These are phyloP conservation scores for Candida chauliodis DNA, from an alignment of 805 yeast species.

Conservation along the genomic window DNA sequence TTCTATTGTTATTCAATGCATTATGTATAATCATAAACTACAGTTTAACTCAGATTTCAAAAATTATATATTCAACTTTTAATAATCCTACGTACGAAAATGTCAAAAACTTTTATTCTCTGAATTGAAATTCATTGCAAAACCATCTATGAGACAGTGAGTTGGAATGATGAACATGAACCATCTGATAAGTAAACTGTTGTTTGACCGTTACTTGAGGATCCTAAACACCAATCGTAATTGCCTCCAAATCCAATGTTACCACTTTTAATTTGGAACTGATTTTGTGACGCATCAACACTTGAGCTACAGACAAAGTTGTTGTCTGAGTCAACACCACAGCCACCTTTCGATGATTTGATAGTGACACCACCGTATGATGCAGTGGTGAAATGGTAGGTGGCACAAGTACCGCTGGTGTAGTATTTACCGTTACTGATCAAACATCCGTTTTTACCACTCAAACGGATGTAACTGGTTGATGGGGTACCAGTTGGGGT, in stretches of 20 bases:
- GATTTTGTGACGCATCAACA: conserved; percentile 24
- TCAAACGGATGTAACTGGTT: conserved; percentile 40
- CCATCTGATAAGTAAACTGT: conserved; percentile 42
- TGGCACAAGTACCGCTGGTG: conserved; percentile 79
- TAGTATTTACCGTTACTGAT: conserved; percentile 88
- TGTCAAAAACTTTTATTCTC: neutral
- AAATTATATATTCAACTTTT: neutral
- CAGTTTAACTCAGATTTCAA: too few relatives aligned
- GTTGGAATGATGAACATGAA: conserved; percentile 11
- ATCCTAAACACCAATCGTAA: conserved; percentile 54
- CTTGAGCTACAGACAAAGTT: conserved; percentile 19
- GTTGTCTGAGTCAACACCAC: conserved; percentile 43
- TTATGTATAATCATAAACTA: too few relatives aligned
- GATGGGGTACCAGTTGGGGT: conserved; percentile 15
- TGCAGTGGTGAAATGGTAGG: conserved; percentile 53
- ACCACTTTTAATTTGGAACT: conserved; percentile 50
- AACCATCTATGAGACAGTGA: conserved; percentile 2
- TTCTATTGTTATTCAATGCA: too few relatives aligned
- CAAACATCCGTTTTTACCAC: conserved; percentile 65
- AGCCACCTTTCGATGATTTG: conserved; percentile 68
- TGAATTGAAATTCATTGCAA: too few relatives aligned
- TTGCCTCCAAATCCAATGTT: conserved; percentile 60
- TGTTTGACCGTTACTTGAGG: conserved; percentile 39
- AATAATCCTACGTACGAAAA: neutral
- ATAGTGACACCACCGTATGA: conserved; percentile 72